phyloP scores from a whole-genome alignment of 441 rosid species.

The Gossypium davidsonii region DNA sequence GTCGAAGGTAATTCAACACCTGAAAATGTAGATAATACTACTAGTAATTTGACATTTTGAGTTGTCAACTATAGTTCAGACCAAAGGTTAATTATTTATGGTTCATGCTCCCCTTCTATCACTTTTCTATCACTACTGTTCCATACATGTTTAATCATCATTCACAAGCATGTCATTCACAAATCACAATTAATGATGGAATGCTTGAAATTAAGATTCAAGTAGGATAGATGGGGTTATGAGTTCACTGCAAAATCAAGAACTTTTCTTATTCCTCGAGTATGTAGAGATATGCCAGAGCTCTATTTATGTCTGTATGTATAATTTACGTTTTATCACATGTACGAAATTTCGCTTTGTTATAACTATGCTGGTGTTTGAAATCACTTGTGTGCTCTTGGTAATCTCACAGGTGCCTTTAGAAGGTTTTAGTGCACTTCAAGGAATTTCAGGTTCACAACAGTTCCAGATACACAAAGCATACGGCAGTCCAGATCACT shows the following conservation, averaged over 20 bases:
- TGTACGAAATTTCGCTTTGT: not conserved
- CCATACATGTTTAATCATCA: not conserved
- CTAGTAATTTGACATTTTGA: not conserved
- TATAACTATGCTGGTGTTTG: not conserved
- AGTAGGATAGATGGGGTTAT: not conserved
- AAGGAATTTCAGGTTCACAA: constrained; percentile 91
- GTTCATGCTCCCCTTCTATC: not conserved
- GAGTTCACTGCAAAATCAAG: not conserved
- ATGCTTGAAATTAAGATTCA: not conserved
- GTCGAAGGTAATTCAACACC: constrained; percentile 61
- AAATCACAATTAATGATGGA: not conserved
- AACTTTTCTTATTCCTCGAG: not conserved
- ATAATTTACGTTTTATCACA: not conserved
- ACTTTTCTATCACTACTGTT: not conserved
- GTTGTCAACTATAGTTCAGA: not conserved
- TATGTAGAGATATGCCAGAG: not conserved
- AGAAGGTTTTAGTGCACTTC: constrained; percentile 87
- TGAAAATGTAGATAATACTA: not conserved
- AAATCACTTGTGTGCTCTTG: not conserved
- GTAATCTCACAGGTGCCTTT: constrained; percentile 41
- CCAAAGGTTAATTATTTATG: not conserved
- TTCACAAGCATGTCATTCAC: not conserved
- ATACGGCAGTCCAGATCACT: constrained; percentile 77
- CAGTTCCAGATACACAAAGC: constrained; percentile 98
- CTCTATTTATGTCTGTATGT: not conserved